These are phyloP conservation scores for Coemansia sp. DNA, from an alignment of 192 early-diverging fungal species.

Conservation along the genomic window DNA sequence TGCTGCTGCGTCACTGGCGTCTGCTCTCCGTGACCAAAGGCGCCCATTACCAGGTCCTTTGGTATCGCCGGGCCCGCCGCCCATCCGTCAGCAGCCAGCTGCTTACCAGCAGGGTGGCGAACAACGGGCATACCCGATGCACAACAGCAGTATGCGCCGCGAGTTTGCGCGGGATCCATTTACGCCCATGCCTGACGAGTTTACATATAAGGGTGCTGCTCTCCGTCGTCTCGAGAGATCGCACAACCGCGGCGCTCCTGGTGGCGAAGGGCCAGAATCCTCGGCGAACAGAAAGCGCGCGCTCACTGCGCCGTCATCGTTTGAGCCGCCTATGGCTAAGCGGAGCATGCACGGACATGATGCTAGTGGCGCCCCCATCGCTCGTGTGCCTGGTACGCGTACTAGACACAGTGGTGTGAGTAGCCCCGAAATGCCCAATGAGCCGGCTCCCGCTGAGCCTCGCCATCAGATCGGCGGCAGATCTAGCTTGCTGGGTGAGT, in stretches of 20 bases:
- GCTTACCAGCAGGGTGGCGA: neutral
- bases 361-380: neutral
- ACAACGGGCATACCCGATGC: neutral
- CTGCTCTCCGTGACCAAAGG: neutral
- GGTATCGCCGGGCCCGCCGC: neutral
- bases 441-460: slow-evolving; percentile 18
- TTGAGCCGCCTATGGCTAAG: slow-evolving; percentile 20
- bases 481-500: slow-evolving; percentile 26
- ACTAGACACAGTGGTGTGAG: neutral
- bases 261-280: neutral
- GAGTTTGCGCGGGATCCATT: slow-evolving; percentile 28
- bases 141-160: slow-evolving; percentile 17
- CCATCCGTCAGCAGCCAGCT: neutral
- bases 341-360: neutral
- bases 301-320: slow-evolving; percentile 50
- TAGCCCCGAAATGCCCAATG: neutral
- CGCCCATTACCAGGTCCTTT: neutral
- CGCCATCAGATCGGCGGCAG: slow-evolving; percentile 25
- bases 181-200: slow-evolving; percentile 24
- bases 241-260: slow-evolving; percentile 11
- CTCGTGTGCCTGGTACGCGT: neutral
- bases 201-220: slow-evolving; percentile 47
- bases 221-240: slow-evolving; percentile 43
- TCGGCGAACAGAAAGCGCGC: slow-evolving; percentile 43
- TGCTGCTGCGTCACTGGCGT: slow-evolving; percentile 7